These are phyloP conservation scores for Macrotyloma uniflorum DNA, from an alignment of 306 rosid genomes.

Conservation along the genomic window DNA sequence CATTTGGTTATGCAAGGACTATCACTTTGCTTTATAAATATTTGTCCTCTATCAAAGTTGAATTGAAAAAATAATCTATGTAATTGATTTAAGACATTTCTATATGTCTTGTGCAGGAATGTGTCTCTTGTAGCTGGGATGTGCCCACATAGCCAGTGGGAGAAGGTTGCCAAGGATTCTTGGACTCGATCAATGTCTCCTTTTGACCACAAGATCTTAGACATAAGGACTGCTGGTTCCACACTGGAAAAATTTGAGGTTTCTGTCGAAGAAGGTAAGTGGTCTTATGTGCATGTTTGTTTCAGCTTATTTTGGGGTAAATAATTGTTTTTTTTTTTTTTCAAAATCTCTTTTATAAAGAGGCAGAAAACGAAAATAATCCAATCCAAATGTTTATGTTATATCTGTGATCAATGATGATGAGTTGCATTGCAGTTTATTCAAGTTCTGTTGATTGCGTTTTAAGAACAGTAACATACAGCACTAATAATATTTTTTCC, in stretches of 20 bases:
- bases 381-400: neutral
- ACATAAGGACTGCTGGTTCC: conserved; percentile 65
- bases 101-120: conserved; percentile 62
- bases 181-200: conserved; percentile 88
- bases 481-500: conserved; percentile 12
- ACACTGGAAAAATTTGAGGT: conserved; percentile 71
- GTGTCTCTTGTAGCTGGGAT: conserved; percentile 68
- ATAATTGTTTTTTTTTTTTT: neutral
- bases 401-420: conserved; percentile 11
- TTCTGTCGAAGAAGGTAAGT: conserved; percentile 77
- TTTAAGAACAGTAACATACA: conserved; percentile 1
- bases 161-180: conserved; percentile 74
- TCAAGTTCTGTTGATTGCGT: conserved; percentile 3
- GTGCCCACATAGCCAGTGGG: conserved; percentile 88
- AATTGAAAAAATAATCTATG: conserved; percentile 4
- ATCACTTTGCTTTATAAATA: conserved; percentile 1
- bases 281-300: neutral
- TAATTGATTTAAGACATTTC: conserved; percentile 6
- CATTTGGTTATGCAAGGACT: conserved; percentile 20
- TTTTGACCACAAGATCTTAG: conserved; percentile 74
- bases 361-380: neutral
- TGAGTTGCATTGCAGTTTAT: conserved; percentile 26
- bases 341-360: neutral
- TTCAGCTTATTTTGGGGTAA: neutral
- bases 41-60: conserved; percentile 2